Conservation (phyloP, 1,284 basidiomycete species). For the Singerocomus inundabilis region DNA sequence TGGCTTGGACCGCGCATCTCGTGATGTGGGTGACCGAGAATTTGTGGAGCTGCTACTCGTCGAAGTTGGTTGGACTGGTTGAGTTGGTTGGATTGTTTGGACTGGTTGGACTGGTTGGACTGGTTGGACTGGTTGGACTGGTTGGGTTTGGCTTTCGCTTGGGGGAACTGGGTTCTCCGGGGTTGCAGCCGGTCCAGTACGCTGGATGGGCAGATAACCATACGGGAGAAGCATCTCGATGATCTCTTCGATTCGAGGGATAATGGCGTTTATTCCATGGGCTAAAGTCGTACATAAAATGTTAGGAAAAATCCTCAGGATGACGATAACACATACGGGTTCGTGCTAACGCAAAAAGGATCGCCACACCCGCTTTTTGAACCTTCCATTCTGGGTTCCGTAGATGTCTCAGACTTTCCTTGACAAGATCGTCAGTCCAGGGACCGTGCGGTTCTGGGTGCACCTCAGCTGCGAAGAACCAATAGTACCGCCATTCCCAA, state of each 20-base stretch:
- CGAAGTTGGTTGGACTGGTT: background rate
- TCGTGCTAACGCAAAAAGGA: constrained; percentile 24
- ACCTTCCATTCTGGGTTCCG: constrained; percentile 9
- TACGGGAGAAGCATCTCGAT: constrained; percentile 22
- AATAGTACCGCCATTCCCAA: background rate
- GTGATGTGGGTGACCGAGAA: background rate
- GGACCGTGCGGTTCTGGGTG: constrained; percentile 5
- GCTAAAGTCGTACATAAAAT: constrained; percentile 11
- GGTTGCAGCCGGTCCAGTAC: too few relatives aligned
- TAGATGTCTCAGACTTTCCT: constrained; percentile 12
- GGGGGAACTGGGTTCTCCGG: background rate
- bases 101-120: too few relatives aligned
- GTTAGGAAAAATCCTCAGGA: background rate
- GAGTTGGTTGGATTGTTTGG: too few relatives aligned
- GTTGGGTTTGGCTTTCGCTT: background rate
- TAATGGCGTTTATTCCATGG: constrained; percentile 15
- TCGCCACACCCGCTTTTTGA: constrained; percentile 28
- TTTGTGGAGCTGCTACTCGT: background rate
- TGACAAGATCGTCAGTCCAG: constrained; percentile 16
- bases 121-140: too few relatives aligned
- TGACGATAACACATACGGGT: constrained; percentile 11
- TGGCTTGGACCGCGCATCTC: background rate
- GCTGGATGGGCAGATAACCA: constrained; percentile 1
- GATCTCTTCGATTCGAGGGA: constrained; percentile 7
- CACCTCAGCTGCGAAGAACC: background rate